Percentiles rank a stretch among this genome's conserved stretches.
phyloP scores from a whole-genome alignment of 2,329 filamentous ascomycete genomes.

The Cryphonectria japonica region DNA sequence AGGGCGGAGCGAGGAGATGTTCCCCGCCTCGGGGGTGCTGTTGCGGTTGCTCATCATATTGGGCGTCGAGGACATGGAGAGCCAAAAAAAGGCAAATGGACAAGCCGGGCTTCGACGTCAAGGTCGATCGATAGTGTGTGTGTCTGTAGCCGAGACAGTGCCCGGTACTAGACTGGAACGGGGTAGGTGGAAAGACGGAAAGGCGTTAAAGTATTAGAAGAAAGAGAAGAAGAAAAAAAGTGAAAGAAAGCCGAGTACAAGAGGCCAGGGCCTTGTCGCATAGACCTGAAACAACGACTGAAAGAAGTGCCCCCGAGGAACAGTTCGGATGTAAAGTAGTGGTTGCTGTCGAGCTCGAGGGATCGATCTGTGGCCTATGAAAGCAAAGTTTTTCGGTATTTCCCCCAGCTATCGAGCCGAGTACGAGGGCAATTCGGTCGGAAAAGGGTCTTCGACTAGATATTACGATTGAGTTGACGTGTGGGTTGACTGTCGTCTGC shows the following conservation, averaged over 20 bases:
- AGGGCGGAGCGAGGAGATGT: constrained; percentile 79
- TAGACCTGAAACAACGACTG: constrained; percentile 42
- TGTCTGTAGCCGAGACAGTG: constrained; percentile 28
- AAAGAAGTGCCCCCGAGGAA: constrained; percentile 37
- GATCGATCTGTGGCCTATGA: constrained; percentile 42
- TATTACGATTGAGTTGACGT: constrained; percentile 28
- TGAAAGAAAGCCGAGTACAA: constrained; percentile 27
- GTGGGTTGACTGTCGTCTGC: constrained; percentile 24
- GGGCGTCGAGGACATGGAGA: constrained; percentile 59
- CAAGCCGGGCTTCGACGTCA: constrained; percentile 17
- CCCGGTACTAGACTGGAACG: constrained; percentile 21
- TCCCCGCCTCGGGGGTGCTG: constrained; percentile 91
- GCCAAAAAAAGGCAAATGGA: constrained; percentile 37
- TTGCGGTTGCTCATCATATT: constrained; percentile 85
- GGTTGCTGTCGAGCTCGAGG: constrained; percentile 31
- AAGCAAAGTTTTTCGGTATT: constrained; percentile 29
- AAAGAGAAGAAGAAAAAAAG: constrained; percentile 21
- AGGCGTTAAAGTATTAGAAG: constrained; percentile 31
- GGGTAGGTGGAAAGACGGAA: constrained; percentile 29
- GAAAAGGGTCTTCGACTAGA: constrained; percentile 29
- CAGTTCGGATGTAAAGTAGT: constrained; percentile 29
- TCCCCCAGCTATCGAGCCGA: constrained; percentile 9
- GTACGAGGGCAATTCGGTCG: constrained; percentile 20
- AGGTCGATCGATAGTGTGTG: constrained; percentile 12
- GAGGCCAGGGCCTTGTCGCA: constrained; percentile 33